Base-by-base conservation (phyloP, 345 rosid genomes). In the Gossypioides kirkii region DNA sequence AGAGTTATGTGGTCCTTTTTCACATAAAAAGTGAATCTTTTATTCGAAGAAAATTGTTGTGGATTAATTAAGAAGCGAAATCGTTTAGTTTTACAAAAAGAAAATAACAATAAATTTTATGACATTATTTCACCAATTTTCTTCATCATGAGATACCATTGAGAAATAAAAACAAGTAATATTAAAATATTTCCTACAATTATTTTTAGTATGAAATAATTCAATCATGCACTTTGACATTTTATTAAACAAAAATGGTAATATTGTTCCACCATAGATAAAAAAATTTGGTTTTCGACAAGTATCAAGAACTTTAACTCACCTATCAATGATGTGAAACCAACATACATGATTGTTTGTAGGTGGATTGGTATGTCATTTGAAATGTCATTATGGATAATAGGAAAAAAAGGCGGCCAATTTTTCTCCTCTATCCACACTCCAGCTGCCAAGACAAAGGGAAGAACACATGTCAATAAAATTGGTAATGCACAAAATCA, bases 351-450 rank as follows among this genome's bases (percentile, higher is more conserved):
- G 77, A 87, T 78, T 82, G 77, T 84, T 82, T 91, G 98, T 62
- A 96, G 87, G 81, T 96, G 99, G 71, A 91, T 77, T 43, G 99
- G 99, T 82, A 93, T 96, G 83, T 96, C 98, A 73, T 85, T 90
- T 72, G 90, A 80, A 74, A 93, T 93, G 83, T 93, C 99, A 77
- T 96, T 96, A 80, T 96, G 98, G 82, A 96, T 96, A 46, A 96
- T 18, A 13, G 99, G 99, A 61, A 90, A 92, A 86, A 85, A 86
- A 23, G 94, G 93, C 1, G 99, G 99, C 97, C 97, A 96, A 55
- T 96, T 96, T 85, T 93, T 93, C 78, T 87, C 97, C 79, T 96
- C 97, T 54, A 93, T 83, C 70, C 90, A 86, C 83, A 93, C 84
- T 80, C 99, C 99, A 80, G 93, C 99, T 96, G 88, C 82, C 77